A percentile compares a stretch with the other conserved stretches of the same genome.
phyloP scores from a whole-genome alignment of 768 basidiomycete genomes.

The Rhodotorula babjevae region DNA sequence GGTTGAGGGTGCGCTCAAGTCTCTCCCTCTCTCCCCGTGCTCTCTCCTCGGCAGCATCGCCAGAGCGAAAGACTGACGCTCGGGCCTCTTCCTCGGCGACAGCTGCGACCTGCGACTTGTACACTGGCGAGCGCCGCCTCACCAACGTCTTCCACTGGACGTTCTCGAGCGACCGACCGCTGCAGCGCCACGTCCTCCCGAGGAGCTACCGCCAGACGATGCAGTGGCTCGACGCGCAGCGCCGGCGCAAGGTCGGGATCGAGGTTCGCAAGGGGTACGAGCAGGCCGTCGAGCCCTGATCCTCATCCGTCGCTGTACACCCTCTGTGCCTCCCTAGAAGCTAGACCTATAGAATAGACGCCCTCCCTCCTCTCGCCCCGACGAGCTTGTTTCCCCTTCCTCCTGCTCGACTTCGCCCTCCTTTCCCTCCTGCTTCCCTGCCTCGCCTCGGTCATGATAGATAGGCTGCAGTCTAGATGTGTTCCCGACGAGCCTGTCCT shows the following conservation, averaged over 20 bases:
- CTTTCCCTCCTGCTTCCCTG: too few relatives aligned
- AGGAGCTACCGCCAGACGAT: conserved; percentile 30
- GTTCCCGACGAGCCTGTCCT: too few relatives aligned
- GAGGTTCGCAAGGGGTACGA: conserved; percentile 15
- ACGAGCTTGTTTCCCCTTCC: too few relatives aligned
- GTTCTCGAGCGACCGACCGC: conserved; percentile 22
- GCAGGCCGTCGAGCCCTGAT: not conserved
- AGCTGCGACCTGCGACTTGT: conserved; percentile 36
- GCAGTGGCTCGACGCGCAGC: conserved; percentile 35
- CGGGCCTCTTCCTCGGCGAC: not conserved
- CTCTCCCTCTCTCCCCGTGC: not conserved
- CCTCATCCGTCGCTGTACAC: too few relatives aligned
- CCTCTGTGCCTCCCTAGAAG: too few relatives aligned
- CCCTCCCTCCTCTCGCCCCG: too few relatives aligned
- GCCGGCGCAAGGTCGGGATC: conserved; percentile 25
- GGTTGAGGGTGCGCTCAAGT: conserved; percentile 28
- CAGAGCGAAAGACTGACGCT: not conserved
- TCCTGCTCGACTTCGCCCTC: too few relatives aligned
- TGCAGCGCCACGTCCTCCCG: conserved; percentile 39
- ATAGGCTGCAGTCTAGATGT: too few relatives aligned
- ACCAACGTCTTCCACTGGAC: conserved; percentile 42
- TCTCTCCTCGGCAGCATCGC: too few relatives aligned
- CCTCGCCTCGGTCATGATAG: too few relatives aligned
- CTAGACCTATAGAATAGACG: too few relatives aligned
- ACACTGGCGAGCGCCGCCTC: conserved; percentile 34